Base-by-base conservation (phyloP, 768 basidiomycete species). In the Leccinellum rugosiceps region DNA sequence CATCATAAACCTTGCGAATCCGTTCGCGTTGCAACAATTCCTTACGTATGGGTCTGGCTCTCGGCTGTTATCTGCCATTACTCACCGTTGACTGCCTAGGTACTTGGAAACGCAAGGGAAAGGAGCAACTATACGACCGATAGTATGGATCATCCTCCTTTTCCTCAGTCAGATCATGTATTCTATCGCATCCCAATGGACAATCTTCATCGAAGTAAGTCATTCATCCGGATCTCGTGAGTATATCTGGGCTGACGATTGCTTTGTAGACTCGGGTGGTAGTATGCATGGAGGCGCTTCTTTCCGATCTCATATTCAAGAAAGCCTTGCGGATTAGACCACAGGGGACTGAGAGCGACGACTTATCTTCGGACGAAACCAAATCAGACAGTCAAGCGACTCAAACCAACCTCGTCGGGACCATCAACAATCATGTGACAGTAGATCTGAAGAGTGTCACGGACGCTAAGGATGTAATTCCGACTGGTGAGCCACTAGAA, bases 361-460 rank as follows among this genome's bases (percentile, higher is more conserved):
- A 63, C 4, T 21, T 9, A 11, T 45, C 44, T 15, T 25, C 19
- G 25, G 55, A 56, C 21, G 43, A n/a, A 23, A 48, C 49, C 50
- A 31, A 62, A 49, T 51, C 28, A 19, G 50, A n/a, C 15, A 68
- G 69, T 50, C 65, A 70, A n/a, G 71, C 38, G n/a, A 41, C 19
- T 43, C 41, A 43, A 13, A 43, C 71, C 7, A 84, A 86, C 65
- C 71, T 89, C n/a, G 79, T 84, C 26, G 90, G 90, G 13, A 87
- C 83, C 65, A 85, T 92, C 65, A 91, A 87, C 68, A 91, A 90
- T 53, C 72, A 90, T 7, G 80, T 89, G 38, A 84, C 88, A 6
- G 83, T 85, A 30, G 65, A 58, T 53, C 31, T 48, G 51, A 53
- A 41, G 28, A 63, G 32, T 38, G 23, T 64, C 6, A 63, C 53